These are phyloP conservation scores for Rhizopus arrhizus DNA, from an alignment of 371 early-diverging fungal species.

Conservation along the genomic window DNA sequence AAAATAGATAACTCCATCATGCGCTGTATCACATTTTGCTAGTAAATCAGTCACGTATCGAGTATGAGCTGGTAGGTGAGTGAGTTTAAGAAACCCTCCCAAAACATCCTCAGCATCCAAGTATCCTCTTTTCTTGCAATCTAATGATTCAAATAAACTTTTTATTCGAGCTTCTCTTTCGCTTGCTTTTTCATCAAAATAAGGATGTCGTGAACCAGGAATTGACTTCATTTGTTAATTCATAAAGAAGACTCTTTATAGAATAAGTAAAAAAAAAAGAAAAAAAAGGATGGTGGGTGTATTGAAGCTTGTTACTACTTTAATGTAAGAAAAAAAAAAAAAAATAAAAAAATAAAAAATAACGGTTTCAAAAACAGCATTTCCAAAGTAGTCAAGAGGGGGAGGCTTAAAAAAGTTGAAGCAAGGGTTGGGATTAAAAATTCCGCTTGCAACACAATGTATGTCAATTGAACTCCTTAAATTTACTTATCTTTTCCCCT, in stretches of 20 bases:
- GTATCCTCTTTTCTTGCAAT: conserved; percentile 43
- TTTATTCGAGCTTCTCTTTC: conserved; percentile 52
- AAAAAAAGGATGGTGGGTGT: neutral
- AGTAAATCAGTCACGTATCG: conserved; percentile 57
- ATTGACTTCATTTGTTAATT: conserved; percentile 9
- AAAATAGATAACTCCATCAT: conserved; percentile 66
- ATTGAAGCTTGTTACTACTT: neutral
- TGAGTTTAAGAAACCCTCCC: conserved; percentile 49
- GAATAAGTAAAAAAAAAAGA: neutral
- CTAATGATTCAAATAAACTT: conserved; percentile 51
- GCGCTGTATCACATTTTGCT: conserved; percentile 59
- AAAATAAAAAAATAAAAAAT: conserved; percentile 5
- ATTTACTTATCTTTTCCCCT: neutral
- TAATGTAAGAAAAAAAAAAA: neutral
- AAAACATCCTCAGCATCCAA: conserved; percentile 54
- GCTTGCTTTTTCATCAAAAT: conserved; percentile 50
- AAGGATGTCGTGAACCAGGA: conserved; percentile 45
- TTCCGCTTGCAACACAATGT: neutral
- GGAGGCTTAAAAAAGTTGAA: neutral
- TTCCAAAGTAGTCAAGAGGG: conserved; percentile 1
- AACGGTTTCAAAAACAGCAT: neutral
- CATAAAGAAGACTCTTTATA: neutral
- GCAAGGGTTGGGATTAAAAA: neutral
- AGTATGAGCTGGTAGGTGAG: conserved; percentile 54
- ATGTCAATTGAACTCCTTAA: conserved; percentile 1